Evolutionary conservation across 106 monocot genomes (phyloP), one percentile per base, ranked within the genome.

Genomic region (Dioscorea alata): DNA sequence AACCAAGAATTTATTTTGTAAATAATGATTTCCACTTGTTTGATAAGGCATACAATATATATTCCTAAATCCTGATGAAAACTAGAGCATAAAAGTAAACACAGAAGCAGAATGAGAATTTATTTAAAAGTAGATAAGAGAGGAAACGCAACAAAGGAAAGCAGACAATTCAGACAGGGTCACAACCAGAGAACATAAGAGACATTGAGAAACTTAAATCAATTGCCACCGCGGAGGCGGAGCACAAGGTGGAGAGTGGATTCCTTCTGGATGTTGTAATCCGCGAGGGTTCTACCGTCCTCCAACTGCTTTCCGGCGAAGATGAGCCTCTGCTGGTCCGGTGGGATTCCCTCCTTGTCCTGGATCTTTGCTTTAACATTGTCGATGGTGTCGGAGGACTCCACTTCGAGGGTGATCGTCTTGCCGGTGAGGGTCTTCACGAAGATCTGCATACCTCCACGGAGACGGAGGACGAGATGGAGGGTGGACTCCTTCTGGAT

Each of bases 401-500:
- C 81, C 1, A 81, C 81, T 72, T 81, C 81, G 7, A 81, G 61
- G 31, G 81, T 81, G 52, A 81, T 81, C 23, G 81, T 81, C 63
- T 81, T 81, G 2, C 81, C 81, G n/a, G 81, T 81, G 12, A 81
- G 58, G 17, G 81, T 81, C 72, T 81, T 81, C 3, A 81, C 81
- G 24, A 81, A 81, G 50, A 81, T 81, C 72, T 81, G 81, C 81
- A 81, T 81, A 0, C 84, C 69, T 66, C 81, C 81, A 60, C 81
- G 62, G 10, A 81, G 75, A 18, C 81, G 75, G 56, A 82, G 82
- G 15, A 82, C 82, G 23, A 82, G 59, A 31, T 85, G 85, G 19
- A 82, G 82, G 33, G 82, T 82, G 0, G 82, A 82, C 52, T 82
- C 82, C 78, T 82, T 82, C 60, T 82, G 82, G 66, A 82, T 82